Conservation (phyloP, 192 early-diverging fungal genomes). For the Coemansia sp. region DNA sequence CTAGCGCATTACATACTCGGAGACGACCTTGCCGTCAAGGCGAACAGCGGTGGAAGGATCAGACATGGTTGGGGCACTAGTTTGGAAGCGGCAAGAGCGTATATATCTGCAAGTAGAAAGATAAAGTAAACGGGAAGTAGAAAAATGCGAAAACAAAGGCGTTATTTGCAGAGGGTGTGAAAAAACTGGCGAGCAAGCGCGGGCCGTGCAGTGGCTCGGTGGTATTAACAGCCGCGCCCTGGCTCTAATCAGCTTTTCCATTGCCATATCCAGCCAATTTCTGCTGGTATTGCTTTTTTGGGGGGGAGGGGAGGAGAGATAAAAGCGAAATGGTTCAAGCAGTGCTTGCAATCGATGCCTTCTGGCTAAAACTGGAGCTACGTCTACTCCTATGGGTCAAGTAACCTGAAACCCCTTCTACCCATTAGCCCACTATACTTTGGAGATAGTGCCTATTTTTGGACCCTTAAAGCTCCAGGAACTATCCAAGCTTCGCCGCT, state of each 20-base stretch:
- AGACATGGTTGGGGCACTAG: constrained; percentile 9
- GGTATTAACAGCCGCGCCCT: constrained; percentile 5
- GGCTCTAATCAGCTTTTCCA: constrained; percentile 11
- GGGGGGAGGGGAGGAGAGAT: too few species aligned
- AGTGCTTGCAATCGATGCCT: too few species aligned
- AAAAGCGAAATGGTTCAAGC: too few species aligned
- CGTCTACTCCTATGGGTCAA: too few species aligned
- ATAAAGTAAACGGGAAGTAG: constrained; percentile 5
- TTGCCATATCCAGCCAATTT: constrained; percentile 3
- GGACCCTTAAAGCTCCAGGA: too few species aligned
- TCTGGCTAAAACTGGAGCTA: too few species aligned
- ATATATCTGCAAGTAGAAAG: constrained; percentile 2
- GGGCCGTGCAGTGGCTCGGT: constrained; percentile 5
- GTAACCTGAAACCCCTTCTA: too few species aligned
- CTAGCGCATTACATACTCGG: constrained; percentile 24
- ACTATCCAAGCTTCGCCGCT: too few species aligned
- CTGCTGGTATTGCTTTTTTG: neutral
- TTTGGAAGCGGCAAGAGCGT: constrained; percentile 2
- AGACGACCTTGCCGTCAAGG: constrained; percentile 33
- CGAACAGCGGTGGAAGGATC: constrained; percentile 16
- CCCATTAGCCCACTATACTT: too few species aligned
- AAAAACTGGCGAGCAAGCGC: constrained; percentile 2
- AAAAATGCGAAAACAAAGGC: constrained; percentile 6
- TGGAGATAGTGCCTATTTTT: too few species aligned
- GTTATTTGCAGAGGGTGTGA: neutral